Base-by-base conservation (phyloP, 345 rosid species). In the thale cress (Arabidopsis thaliana) region DNA sequence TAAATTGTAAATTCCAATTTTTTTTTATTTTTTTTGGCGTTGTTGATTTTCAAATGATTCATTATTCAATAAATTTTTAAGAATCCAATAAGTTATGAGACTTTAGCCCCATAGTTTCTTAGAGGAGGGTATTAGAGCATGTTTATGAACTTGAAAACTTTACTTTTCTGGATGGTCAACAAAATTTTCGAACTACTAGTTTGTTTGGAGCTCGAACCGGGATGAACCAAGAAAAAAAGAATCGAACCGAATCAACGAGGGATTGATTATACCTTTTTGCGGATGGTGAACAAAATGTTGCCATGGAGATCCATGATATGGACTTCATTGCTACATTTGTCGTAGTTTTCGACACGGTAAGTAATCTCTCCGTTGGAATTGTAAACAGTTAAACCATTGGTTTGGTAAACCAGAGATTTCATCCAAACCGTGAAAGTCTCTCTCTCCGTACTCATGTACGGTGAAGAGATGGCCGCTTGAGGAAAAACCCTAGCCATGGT, bases 371-470 rank as follows among this genome's bases (percentile, higher is more conserved):
- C 90, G 10, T 71, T 81, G 52, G 83, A 69, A 60, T 86, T 80
- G 46, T 66, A 88, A 69, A 86, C 88, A 4, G 93, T 88, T 85
- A 87, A 86, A 30, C 93, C 93, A 49, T 88, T 85, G 50, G 80
- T 76, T 50, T 85, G 84, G 81, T 82, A 82, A 67, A 88, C 83
- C 16, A 88, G 69, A 24, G 93, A 88, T 69, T 86, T 88, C 93
- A 88, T 88, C 93, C 93, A 88, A 46, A 88, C 58, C 36, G 93
- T 88, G 74, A 83, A 88, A 14, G 72, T 82, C 74, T 86, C 87
- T 72, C 78, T 72, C 55, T 72, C 78, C 65, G 83, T 49, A 59
- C 81, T 73, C 61, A 75, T 69, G 59, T 60, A 74, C 41, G 79
- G 32, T 36, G 70, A 59, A 59, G 79, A 75, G 11, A 78, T 30